These are phyloP conservation scores for Calycina marina DNA, from an alignment of 2,329 filamentous ascomycete genomes.

Conservation along the genomic window DNA sequence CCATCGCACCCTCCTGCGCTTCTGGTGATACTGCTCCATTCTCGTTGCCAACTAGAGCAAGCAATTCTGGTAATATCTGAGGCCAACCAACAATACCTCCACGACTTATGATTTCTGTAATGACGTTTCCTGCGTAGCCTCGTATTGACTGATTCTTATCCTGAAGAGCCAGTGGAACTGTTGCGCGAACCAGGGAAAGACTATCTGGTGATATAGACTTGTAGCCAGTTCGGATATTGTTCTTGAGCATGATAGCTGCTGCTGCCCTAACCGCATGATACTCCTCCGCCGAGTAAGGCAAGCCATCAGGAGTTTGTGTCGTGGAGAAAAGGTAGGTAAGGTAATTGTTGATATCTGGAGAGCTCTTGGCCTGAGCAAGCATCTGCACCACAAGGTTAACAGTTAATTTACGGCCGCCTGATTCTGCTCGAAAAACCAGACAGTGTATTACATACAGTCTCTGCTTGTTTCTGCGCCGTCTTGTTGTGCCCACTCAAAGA, in stretches of 20 bases:
- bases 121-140: constrained; percentile 81
- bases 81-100: constrained; percentile 86
- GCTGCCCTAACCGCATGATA: constrained; percentile 71
- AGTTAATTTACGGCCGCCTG: constrained; percentile 2
- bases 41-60: constrained; percentile 63
- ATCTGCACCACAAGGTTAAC: constrained; percentile 42
- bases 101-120: constrained; percentile 76
- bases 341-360: constrained; percentile 95
- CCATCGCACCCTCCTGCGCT: constrained; percentile 86
- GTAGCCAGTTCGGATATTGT: constrained; percentile 67
- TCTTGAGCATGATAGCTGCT: constrained; percentile 90
- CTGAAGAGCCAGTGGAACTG: constrained; percentile 64
- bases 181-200: constrained; percentile 63
- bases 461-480: constrained; percentile 73
- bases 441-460: constrained; percentile 64
- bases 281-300: constrained; percentile 43
- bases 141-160: constrained; percentile 74
- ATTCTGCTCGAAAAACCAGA: too few species aligned
- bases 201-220: constrained; percentile 61
- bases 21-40: constrained; percentile 51
- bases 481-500: constrained; percentile 77
- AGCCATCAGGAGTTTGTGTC: constrained; percentile 42
- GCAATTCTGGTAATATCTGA: constrained; percentile 69
- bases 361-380: constrained; percentile 76
- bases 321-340: constrained; percentile 81